A percentile compares a stretch with the other conserved stretches of the same genome.
Conservation (phyloP, 23 red algal genomes). For the Agarophyton chilense region DNA sequence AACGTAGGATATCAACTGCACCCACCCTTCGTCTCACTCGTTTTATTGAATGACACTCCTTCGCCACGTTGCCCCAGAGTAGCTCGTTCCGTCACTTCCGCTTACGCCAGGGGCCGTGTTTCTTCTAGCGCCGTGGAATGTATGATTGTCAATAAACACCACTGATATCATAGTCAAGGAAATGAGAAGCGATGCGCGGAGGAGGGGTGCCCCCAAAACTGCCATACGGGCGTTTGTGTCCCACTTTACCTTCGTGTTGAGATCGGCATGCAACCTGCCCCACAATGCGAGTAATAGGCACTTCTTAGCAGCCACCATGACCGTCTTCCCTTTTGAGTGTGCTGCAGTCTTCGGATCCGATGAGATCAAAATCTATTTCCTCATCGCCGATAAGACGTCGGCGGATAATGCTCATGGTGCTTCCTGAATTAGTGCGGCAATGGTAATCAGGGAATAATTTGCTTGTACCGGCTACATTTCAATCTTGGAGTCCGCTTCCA, state of each 20-base stretch:
- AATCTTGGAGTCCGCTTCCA: background rate
- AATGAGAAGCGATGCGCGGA: conserved; percentile 11
- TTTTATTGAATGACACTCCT: conserved; percentile 9
- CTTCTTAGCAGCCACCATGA: conserved; percentile 24
- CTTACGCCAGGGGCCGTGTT: background rate
- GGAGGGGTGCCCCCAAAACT: too few species aligned
- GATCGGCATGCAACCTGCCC: conserved; percentile 22
- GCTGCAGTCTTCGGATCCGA: conserved; percentile 12
- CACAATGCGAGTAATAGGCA: conserved; percentile 26
- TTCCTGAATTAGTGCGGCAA: conserved; percentile 36
- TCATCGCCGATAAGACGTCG: too few species aligned
- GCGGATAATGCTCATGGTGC: background rate
- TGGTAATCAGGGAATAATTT: too few species aligned
- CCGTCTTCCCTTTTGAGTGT: background rate
- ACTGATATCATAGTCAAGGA: conserved; percentile 33
- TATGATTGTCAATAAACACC: background rate
- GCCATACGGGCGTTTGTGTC: background rate
- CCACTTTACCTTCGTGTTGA: background rate
- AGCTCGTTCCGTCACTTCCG: background rate
- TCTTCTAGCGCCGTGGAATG: background rate
- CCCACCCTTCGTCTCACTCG: background rate
- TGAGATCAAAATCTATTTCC: conserved; percentile 29
- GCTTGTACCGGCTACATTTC: conserved; percentile 18
- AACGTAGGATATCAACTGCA: conserved; percentile 16
- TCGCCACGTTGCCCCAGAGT: conserved; percentile 14